Evolutionary conservation across 2,329 filamentous ascomycete genomes (phyloP).

Genomic region (Bisporella sp.): DNA sequence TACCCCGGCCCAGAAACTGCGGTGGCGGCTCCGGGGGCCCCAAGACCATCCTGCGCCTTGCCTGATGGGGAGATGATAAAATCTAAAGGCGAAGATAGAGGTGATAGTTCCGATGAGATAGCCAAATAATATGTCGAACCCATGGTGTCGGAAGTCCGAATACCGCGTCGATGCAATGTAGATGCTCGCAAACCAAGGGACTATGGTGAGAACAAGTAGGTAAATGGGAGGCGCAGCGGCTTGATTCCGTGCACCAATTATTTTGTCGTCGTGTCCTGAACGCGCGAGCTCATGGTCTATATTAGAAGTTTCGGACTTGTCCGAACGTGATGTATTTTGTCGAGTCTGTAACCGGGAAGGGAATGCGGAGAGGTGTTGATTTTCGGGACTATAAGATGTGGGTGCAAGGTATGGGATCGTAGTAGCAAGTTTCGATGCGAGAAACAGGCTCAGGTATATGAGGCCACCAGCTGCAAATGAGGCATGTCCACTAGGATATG

Average conservation of each 20-base stretch:
- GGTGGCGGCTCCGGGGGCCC: constrained; percentile 65
- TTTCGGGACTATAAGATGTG: constrained; percentile 38
- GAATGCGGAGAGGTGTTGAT: constrained; percentile 57
- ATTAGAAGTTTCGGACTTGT: not conserved
- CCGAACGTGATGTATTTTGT: not conserved
- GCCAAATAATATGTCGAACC: constrained; percentile 89
- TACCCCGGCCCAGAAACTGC: constrained; percentile 74
- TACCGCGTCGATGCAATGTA: constrained; percentile 83
- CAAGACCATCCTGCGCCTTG: constrained; percentile 85
- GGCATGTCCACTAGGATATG: constrained; percentile 73
- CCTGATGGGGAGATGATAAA: constrained; percentile 76
- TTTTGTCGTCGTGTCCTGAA: constrained; percentile 19
- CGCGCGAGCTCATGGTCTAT: constrained; percentile 7
- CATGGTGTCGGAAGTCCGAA: constrained; percentile 83
- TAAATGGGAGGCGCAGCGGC: constrained; percentile 80
- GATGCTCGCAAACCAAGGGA: constrained; percentile 67
- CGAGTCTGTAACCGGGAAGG: constrained; percentile 49
- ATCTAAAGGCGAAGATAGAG: constrained; percentile 70
- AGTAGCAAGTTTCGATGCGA: constrained; percentile 75
- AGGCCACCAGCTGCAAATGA: constrained; percentile 73
- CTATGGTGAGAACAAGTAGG: constrained; percentile 60
- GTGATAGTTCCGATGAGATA: constrained; percentile 66
- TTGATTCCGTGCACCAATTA: constrained; percentile 56
- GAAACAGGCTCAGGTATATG: constrained; percentile 79
- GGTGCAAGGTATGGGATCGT: constrained; percentile 62